Conservation (phyloP, 2,329 filamentous ascomycete genomes). For the Ceratocystis destructans region DNA sequence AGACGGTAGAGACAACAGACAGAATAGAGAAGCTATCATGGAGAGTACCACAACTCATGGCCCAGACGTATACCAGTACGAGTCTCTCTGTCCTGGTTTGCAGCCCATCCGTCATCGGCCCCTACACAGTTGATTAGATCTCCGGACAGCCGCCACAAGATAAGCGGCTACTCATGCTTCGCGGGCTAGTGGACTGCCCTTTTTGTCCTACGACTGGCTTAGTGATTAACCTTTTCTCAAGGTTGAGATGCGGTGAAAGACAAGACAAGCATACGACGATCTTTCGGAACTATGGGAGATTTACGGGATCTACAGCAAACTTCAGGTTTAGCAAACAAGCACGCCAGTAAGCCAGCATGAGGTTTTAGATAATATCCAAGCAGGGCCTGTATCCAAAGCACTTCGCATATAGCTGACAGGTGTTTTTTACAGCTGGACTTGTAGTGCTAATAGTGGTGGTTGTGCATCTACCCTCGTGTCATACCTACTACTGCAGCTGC, state of each 20-base stretch:
- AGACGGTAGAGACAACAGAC: neutral
- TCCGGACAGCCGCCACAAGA: neutral
- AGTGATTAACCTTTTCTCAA: neutral
- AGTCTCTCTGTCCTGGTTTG: neutral
- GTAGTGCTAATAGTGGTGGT: too few species aligned
- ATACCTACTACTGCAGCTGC: too few species aligned
- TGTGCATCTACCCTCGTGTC: too few species aligned
- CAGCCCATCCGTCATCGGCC: neutral
- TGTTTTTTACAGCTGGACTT: too few species aligned
- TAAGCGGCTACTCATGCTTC: neutral
- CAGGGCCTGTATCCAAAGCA: neutral
- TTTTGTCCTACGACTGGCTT: neutral
- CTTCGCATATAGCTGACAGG: neutral
- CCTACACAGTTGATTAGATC: neutral
- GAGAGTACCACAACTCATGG: neutral
- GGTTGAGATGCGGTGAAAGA: neutral
- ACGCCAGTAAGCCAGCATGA: neutral
- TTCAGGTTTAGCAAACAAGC: neutral
- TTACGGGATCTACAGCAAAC: neutral
- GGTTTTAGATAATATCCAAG: neutral
- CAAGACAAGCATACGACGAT: neutral
- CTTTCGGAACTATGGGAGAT: neutral
- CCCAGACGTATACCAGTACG: neutral
- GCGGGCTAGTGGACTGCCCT: neutral
- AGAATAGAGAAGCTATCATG: neutral